phyloP scores from a whole-genome alignment of 148 eudicot species.

The Rheum nobile region DNA sequence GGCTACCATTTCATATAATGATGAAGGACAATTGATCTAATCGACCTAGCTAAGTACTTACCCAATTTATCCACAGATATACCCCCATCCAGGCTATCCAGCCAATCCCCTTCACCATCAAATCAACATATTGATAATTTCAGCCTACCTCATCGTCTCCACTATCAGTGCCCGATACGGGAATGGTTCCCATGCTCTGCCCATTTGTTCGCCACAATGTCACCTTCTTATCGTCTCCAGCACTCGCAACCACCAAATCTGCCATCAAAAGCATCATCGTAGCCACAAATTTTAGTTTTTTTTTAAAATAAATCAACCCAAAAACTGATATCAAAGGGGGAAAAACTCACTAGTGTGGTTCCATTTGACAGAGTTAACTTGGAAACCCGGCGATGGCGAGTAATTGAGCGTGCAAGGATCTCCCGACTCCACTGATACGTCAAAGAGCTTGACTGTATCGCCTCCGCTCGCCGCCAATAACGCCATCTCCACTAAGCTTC shows the following conservation, averaged over 20 bases:
- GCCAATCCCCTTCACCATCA: background rate
- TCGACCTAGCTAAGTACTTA: background rate
- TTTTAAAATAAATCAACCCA: background rate
- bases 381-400: conserved; percentile 59
- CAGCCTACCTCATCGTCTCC: conserved; percentile 63
- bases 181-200: conserved; percentile 69
- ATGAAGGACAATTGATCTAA: background rate
- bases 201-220: conserved; percentile 78
- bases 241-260: conserved; percentile 99
- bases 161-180: conserved; percentile 36
- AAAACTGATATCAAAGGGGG: background rate
- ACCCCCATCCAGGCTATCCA: background rate
- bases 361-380: conserved; percentile 79
- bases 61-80: background rate
- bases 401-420: conserved; percentile 68
- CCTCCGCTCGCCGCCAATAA: conserved; percentile 72
- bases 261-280: conserved; percentile 2
- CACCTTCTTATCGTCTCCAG: conserved; percentile 80
- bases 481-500: conserved; percentile 22
- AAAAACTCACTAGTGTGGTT: conserved; percentile 76
- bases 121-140: background rate
- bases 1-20: background rate
- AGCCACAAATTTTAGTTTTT: background rate
- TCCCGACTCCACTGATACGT: conserved; percentile 58
- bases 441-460: conserved; percentile 89